phyloP scores from a whole-genome alignment of 2,329 filamentous ascomycete genomes.

The Truncatella angustata region DNA sequence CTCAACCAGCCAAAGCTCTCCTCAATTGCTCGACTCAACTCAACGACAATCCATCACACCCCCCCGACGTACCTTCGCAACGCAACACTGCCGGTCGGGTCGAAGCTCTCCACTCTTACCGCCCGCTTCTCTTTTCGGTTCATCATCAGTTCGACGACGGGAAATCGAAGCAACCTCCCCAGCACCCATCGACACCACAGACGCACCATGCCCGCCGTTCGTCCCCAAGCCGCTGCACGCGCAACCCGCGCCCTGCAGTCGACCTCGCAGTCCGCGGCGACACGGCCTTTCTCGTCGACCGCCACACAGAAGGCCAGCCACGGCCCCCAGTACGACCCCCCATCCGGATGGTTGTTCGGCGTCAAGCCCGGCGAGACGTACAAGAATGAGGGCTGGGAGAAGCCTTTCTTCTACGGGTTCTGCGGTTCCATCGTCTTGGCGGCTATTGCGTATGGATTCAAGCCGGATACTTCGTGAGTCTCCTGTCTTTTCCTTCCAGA shows the following conservation, averaged over 20 bases:
- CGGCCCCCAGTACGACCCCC: slow-evolving; percentile 83
- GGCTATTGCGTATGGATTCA: slow-evolving; percentile 84
- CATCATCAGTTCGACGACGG: neutral
- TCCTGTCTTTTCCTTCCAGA: slow-evolving; percentile 9
- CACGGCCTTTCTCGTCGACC: slow-evolving; percentile 44
- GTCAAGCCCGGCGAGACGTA: slow-evolving; percentile 94
- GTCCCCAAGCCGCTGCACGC: slow-evolving; percentile 24
- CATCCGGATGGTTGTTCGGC: slow-evolving; percentile 88
- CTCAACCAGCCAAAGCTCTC: slow-evolving; percentile 3
- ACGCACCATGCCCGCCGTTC: slow-evolving; percentile 27
- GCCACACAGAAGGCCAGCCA: slow-evolving; percentile 49
- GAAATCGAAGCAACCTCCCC: neutral
- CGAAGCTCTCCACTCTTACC: no score
- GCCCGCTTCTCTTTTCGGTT: no score
- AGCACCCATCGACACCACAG: neutral
- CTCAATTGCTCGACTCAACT: slow-evolving; percentile 8
- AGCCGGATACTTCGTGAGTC: slow-evolving; percentile 97
- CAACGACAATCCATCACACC: neutral
- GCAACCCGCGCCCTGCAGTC: slow-evolving; percentile 23
- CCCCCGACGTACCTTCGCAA: slow-evolving; percentile 8
- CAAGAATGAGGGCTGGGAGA: slow-evolving; percentile 96
- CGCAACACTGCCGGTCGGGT: neutral
- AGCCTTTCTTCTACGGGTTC: slow-evolving; percentile 79
- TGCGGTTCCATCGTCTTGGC: slow-evolving; percentile 73
- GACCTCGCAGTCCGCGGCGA: slow-evolving; percentile 11